These are phyloP conservation scores for Fusarium sp. DNA, from an alignment of 2,329 filamentous ascomycete species.

Conservation along the genomic window DNA sequence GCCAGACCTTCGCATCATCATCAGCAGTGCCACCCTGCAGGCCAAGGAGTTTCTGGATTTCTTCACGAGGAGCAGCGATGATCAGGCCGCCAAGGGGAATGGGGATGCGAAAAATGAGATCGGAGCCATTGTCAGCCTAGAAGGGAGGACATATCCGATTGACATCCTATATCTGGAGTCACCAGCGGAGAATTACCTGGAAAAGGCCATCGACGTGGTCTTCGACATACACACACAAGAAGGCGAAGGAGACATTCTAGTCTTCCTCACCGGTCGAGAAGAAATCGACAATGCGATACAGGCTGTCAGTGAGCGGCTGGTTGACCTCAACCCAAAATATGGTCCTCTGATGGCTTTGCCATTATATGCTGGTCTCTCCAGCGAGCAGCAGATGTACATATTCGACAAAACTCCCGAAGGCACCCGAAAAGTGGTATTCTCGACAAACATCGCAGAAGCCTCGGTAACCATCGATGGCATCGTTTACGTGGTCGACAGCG, in stretches of 20 bases:
- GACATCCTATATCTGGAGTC: constrained; percentile 84
- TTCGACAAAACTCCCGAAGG: constrained; percentile 87
- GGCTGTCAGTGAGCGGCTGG: constrained; percentile 78
- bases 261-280: constrained; percentile 93
- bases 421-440: constrained; percentile 90
- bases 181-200: constrained; percentile 87
- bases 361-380: constrained; percentile 88
- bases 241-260: constrained; percentile 84
- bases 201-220: constrained; percentile 83
- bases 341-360: constrained; percentile 66
- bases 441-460: constrained; percentile 96
- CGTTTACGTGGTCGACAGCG: constrained; percentile 89
- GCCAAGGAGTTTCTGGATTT: constrained; percentile 88
- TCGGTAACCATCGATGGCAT: constrained; percentile 95
- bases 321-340: constrained; percentile 61
- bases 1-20: constrained; percentile 84
- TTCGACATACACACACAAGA: constrained; percentile 90
- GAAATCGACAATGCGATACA: constrained; percentile 90
- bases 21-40: constrained; percentile 94
- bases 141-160: constrained; percentile 90
- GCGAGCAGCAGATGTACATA: constrained; percentile 94
- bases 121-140: constrained; percentile 78
- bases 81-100: constrained; percentile 43
- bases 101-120: constrained; percentile 47
- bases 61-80: constrained; percentile 66